Evolutionary conservation across 139 green algal genomes (phyloP), one percentile per base, ranked within the genome.

Genomic region (Chlamydomonas sp.): DNA sequence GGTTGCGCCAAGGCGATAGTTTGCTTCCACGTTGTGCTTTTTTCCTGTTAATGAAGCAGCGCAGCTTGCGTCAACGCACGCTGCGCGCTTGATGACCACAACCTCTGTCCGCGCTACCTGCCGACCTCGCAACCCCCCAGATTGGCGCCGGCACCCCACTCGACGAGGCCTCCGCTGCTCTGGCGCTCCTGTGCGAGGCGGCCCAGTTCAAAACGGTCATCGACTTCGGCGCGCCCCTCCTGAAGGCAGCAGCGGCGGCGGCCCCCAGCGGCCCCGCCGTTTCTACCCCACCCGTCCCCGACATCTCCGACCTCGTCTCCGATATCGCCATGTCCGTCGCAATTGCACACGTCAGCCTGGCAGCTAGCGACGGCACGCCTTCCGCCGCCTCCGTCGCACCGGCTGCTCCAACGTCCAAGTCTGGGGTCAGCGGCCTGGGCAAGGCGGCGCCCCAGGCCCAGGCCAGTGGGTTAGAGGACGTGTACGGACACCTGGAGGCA

Each of bases 121-220:
- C 31, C 31, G 31, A 49, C 14, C 62, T 62, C 62, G 17, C 9
- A 12, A 16, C 10, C 67, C 67, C 14, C 67, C 71, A 87, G 83
- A 62, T 73, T 16, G 72, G 72, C 49, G 60, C 61, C 62, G 73
- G 81, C 59, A 73, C 81, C 3, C 81, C 81, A 17, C 49, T 87
- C 6, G 83, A 80, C 73, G 73, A 87, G 17, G 83, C 83, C 6
- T 87, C 83, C 3, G 83, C 83, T 59, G 83, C 83, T 12, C 74
- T 87, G 83, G 83, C 83, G 62, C 63, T 87, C 62, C 83, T 87
- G 62, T 59, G n/a, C n/a, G 83, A 87, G 83, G 72, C 83, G n/a
- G 83, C 73, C 2, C 61, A 75, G 10, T 87, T 76, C 73, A 12
- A 17, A n/a, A 49, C 18, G 2, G 83, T 87, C 4, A 4, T 87